Base-by-base conservation (phyloP, 2,329 filamentous ascomycete species). In the Aphanocladium album region DNA sequence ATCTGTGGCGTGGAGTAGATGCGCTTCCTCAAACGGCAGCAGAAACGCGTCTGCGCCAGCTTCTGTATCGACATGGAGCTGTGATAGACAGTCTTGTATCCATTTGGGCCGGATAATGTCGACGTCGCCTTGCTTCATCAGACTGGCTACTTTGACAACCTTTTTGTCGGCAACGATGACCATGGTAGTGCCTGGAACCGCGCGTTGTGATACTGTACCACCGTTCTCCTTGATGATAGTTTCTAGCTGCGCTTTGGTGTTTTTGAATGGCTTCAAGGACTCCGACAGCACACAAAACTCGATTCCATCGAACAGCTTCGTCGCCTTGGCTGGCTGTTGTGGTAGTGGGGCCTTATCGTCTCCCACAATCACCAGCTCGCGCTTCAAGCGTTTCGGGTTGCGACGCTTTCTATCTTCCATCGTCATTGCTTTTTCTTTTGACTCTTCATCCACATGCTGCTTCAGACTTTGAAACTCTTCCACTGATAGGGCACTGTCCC, bases 241-340 rank as follows among this genome's bases (percentile, higher is more conserved):
- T 72, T 98, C 93, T 1, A 99, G 77, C 64, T 96, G 87, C 0
- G 82, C 79, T 72, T 96, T 97, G 6, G 82, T 83, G 71, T 86
- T 91, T 73, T 90, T 95, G 25, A 79, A 76, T 0, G 91, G 90
- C 46, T 83, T 79, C 1, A 81, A 71, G 30, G 88, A 86, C 57
- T 96, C 92, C 1, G 89, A 93, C 70, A 97, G 82, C 21, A 98
- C 83, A 75, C 87, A 96, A 70, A 97, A 96, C 45, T 85, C 87
- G 16, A 95, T 74, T 0, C 89, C 89, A 9, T 87, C 79, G 65
- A 97, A 96, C 0, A 96, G 71, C 49, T 84, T 81, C 0, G 85
- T 86, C 23, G 47, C 25, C 49, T 79, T 79, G 1, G 83, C 82
- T 0, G 81, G 83, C 2, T 77, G 77, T 66, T 88, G 88, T 51